Evolutionary conservation across 805 yeast genomes (phyloP), one percentile per base, ranked within the genome.

Genomic region (Kodamaea nitidulidarum): DNA sequence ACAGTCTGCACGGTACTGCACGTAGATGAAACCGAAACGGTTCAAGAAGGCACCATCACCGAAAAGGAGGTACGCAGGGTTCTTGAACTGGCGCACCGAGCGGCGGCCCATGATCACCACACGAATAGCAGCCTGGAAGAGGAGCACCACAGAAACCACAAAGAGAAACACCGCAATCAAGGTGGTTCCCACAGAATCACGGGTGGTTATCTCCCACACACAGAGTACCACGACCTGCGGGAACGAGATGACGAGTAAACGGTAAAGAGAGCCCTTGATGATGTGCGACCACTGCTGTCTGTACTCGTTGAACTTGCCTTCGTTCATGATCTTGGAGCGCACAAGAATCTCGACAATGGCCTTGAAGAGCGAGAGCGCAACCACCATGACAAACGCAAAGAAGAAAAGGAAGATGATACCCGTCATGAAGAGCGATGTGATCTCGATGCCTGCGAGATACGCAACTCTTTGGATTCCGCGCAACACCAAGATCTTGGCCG

Each of bases 381-480:
- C 78, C 36, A 76, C 68, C 55, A 77, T 70, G 27, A 75, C 77
- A 56, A 76, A 87, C 12, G 76, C 81, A 61, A 78, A 84, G 61
- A 93, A 84, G 12, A 93, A 61, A 56, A 88, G 84, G 60, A 90
- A 87, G 7, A 84, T 82, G 30, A 88, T 77, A 39, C 90, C 87
- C 0, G 98, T 93, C 66, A 90, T 70, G 61, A 88, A 93, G 42
- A 93, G 61, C 55, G 79, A 81, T 16, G 96, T 82, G 49, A 91
- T 73, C 63, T 93, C 98, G 49, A 93, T 90, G 15, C 76, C 76
- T 8, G 96, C 86, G 50, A 82, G 63, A 58, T 70, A 93, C 0
- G 96, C 81, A 5, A 91, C 96, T 65, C 98, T 81, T 61, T 88
- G 87, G 44, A 93, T 82, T 49, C 98, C 98, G 56, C 95, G 78